Base-by-base conservation (phyloP, 2,329 filamentous ascomycete species). In the Neofusicoccum ribis region DNA sequence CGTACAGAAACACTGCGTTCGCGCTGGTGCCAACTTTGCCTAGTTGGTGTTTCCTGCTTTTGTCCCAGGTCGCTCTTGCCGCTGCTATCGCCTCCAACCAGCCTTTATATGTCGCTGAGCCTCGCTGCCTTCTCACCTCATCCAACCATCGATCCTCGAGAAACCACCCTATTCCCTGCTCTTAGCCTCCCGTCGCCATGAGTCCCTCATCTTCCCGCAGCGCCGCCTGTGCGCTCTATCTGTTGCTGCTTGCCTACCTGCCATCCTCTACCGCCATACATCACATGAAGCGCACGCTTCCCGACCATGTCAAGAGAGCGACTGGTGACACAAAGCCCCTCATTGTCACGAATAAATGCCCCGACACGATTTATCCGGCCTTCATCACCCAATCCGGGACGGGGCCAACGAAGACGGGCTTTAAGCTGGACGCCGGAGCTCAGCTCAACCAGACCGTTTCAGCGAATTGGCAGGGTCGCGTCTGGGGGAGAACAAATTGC, bases 401-500 rank as follows among this genome's bases (percentile, higher is more conserved):
- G 14, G 89, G 88, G 0, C 90, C 91, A 6, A 82, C 83, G 2
- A 83, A 81, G 11, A 87, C 86, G 20, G 92, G 91, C 8, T 95
- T 94, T 73, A 83, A 87, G 71, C 83, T 94, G 41, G 72, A 77
- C 1, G 75, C 86, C 3, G 87, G 89, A 50, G 79, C 83, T 39
- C 87, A 83, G 63, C 85, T 77, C 67, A 84, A 84, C 47, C 80
- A 93, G 67, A 87, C 83, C 62, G 90, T 95, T 27, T 86, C 88
- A 11, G 81, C 85, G 58, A 86, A 92, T 69, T 96, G 91, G 92
- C 88, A 91, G 73, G 92, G 92, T 9, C 86, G 92, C 63, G 82
- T 95, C 34, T 95, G 91, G 92, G 92, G 88, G 12, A 84, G 92
- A 63, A 94, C 91, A 17, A 95, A 95, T 73, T 96, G 92, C 79